Evolutionary conservation across 192 early-diverging fungal species (phyloP).

Genomic region (Chytriomyces confervae): DNA sequence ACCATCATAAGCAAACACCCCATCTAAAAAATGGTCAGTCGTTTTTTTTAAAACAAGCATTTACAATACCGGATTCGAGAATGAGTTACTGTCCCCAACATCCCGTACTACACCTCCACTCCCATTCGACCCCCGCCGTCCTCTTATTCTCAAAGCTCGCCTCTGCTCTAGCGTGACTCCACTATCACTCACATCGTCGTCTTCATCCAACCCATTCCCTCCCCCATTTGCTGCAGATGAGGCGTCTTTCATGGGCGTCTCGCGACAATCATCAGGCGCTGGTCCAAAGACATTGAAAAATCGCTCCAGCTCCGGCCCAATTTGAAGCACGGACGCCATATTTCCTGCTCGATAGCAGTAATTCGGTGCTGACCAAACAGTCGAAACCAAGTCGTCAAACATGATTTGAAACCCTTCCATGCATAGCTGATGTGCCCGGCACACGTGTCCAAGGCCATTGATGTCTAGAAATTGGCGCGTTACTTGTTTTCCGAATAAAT

Average conservation of each 20-base stretch:
- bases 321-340: conserved; percentile 81
- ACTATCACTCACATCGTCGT: neutral
- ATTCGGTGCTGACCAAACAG: conserved; percentile 86
- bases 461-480: conserved; percentile 79
- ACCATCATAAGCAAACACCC: neutral
- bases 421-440: conserved; percentile 87
- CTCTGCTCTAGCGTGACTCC: neutral
- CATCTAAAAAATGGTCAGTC: no score
- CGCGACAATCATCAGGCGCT: conserved; percentile 78
- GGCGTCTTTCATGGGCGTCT: conserved; percentile 27
- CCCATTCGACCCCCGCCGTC: neutral
- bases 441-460: conserved; percentile 80
- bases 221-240: neutral
- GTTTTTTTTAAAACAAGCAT: neutral
- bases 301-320: conserved; percentile 73
- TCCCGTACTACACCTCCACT: conserved; percentile 10
- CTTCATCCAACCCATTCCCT: conserved; percentile 5
- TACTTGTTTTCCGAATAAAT: conserved; percentile 81
- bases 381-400: conserved; percentile 83
- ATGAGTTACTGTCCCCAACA: neutral
- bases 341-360: conserved; percentile 91
- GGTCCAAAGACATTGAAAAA: conserved; percentile 91
- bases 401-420: conserved; percentile 88
- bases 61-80: conserved; percentile 9
- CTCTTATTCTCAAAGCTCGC: neutral